Evolutionary conservation across 257 asterid genomes (phyloP).

Genomic region (Ophiorrhiza pumila): DNA sequence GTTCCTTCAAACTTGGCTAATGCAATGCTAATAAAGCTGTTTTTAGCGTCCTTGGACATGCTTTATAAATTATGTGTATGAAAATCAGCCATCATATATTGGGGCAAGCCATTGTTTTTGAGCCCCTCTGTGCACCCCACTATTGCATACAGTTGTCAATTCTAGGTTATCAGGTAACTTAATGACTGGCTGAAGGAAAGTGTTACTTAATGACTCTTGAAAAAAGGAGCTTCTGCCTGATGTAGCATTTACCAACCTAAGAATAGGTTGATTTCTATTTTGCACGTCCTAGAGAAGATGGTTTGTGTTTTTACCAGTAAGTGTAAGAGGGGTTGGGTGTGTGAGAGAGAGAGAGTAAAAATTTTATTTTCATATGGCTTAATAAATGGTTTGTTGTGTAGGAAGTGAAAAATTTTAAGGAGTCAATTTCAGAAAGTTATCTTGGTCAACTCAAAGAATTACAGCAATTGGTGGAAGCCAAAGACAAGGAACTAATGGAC

Average conservation of each 20-base stretch:
- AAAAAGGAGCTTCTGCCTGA: not conserved
- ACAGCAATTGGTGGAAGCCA: conserved; percentile 56
- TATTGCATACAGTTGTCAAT: not conserved
- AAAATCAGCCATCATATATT: not conserved
- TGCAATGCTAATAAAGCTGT: not conserved
- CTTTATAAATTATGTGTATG: not conserved
- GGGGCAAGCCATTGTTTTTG: too few relatives aligned
- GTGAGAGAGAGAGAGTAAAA: not conserved
- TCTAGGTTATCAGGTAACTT: not conserved
- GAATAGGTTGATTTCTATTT: not conserved
- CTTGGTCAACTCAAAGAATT: conserved; percentile 56
- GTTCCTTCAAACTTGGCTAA: not conserved
- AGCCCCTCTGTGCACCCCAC: too few relatives aligned
- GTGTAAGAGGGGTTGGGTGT: not conserved
- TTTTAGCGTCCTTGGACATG: not conserved
- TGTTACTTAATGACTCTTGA: not conserved
- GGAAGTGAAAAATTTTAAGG: conserved; percentile 71
- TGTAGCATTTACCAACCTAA: not conserved
- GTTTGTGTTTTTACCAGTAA: not conserved
- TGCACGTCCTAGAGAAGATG: not conserved
- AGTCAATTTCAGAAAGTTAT: conserved; percentile 68
- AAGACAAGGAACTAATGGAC: conserved; percentile 62
- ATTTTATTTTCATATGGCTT: not conserved
- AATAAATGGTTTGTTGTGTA: conserved; percentile 19
- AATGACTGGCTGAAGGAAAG: not conserved